Conservation (phyloP, 257 asterid species). For the Nicotiana attenuata region DNA sequence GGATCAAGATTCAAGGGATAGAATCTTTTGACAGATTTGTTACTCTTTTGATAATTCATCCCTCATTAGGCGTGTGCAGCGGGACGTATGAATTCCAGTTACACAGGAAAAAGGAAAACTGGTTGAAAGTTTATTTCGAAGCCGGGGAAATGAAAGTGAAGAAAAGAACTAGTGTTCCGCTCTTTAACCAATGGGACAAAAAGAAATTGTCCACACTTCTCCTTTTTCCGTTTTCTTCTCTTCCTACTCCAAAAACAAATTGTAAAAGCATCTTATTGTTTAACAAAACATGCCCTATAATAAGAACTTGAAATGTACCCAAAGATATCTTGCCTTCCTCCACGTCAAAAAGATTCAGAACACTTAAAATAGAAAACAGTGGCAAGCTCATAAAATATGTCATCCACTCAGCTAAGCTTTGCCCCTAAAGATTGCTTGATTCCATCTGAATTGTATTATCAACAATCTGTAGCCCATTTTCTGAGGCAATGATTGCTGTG, state of each 20-base stretch:
- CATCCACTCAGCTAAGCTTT: not conserved
- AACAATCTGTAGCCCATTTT: slow-evolving; percentile 35
- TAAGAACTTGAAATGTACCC: not conserved
- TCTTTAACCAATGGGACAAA: too few species aligned
- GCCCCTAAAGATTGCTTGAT: slow-evolving; percentile 20
- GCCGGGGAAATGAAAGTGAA: too few species aligned
- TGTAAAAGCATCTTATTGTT: not conserved
- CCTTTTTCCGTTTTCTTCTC: not conserved
- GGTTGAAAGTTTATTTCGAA: too few species aligned
- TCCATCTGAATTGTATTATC: slow-evolving; percentile 36
- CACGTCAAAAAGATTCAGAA: not conserved
- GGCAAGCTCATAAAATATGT: not conserved
- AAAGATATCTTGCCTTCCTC: not conserved
- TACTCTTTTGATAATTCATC: too few species aligned
- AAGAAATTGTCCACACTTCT: too few species aligned
- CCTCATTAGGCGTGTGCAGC: too few species aligned
- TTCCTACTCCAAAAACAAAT: not conserved
- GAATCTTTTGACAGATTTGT: too few species aligned
- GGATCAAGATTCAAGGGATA: too few species aligned
- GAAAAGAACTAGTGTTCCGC: too few species aligned
- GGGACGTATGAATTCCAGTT: too few species aligned
- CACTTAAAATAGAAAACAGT: not conserved
- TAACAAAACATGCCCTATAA: not conserved
- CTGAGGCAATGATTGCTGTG: slow-evolving; percentile 49
- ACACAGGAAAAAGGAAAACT: too few species aligned